A percentile compares a stretch with the other conserved stretches of the same genome.
These are phyloP conservation scores for Penicillium chermesinum DNA, from an alignment of 495 filamentous ascomycete genomes.

Conservation along the genomic window DNA sequence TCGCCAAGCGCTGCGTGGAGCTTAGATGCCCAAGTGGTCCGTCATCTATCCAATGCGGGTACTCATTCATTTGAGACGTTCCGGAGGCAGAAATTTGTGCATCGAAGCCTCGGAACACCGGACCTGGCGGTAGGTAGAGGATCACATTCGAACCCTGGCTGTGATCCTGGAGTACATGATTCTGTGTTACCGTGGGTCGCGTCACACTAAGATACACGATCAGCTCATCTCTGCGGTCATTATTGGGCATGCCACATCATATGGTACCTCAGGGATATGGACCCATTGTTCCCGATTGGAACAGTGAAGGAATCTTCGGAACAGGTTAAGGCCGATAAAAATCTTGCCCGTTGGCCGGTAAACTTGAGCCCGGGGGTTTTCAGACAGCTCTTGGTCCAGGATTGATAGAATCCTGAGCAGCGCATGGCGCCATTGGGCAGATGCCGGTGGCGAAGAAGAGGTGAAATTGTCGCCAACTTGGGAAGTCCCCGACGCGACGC, in stretches of 20 bases:
- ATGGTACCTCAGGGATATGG: constrained; percentile 27
- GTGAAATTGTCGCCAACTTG: no score
- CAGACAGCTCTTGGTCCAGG: background rate
- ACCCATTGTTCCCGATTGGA: constrained; percentile 33
- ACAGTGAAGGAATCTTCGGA: constrained; percentile 17
- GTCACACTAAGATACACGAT: constrained; percentile 29
- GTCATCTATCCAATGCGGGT: background rate
- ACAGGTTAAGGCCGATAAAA: constrained; percentile 1
- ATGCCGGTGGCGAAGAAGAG: no score
- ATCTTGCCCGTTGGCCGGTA: constrained; percentile 3
- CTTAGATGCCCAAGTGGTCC: background rate
- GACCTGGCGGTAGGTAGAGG: constrained; percentile 36
- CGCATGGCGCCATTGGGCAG: background rate
- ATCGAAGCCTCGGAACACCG: constrained; percentile 18
- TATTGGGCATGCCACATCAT: background rate
- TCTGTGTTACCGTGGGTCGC: constrained; percentile 9
- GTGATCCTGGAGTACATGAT: background rate
- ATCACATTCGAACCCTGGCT: constrained; percentile 26
- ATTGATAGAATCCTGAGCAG: background rate
- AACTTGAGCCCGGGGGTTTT: background rate
- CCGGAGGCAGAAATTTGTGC: background rate
- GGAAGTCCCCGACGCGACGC: no score
- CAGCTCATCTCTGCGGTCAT: background rate
- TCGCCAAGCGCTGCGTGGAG: constrained; percentile 25
- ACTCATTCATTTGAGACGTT: background rate